Base-by-base conservation (phyloP, 2,329 filamentous ascomycete species). In the Monilinia polystroma region DNA sequence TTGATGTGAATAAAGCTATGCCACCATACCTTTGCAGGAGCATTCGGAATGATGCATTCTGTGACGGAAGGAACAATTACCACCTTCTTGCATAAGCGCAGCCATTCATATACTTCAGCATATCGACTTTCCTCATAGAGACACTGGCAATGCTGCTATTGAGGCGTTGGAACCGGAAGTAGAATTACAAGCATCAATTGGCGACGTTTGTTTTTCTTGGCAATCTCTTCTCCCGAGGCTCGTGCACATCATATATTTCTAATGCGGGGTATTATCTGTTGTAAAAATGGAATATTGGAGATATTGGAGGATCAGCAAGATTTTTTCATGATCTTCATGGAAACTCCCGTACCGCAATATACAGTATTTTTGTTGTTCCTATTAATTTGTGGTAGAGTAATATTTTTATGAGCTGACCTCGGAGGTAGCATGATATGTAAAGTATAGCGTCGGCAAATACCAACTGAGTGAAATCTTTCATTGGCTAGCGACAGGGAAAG, bases 141-240 rank as follows among this genome's bases (percentile, higher is more conserved):
- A 49, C 20, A 35, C 12, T 2, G 4, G 5, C 45, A 35, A 43
- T 49, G 57, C 57, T 49, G 52, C 52, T 54, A 59, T 59, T 14
- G 38, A 41, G 4, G 6, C 1, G 32, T 8, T 59, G 29, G 49
- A 29, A 35, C 20, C 20, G 16, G 12, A 20, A 56, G 41, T 26
- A 43, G 23, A 35, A 59, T 64, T 53, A 58, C 53, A 64, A 64
- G 63, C 43, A 64, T 41, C 23, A 58, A 58, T 41, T 32, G 29
- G 18, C 29, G 23, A 26, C 2, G 29, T 43, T 26, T 47, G 20
- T 16, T 49, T 35, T 38, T 49, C 29, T 49, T 49, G 18, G 29
- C 14, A 26, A 60, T 10, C 4, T 20, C 55, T 8, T 29, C 18
- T 43, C 53, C 63, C 53, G 63, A 64, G 53, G 53, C 41, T 64